Percentiles rank a stretch among this genome's conserved stretches.
Evolutionary conservation across 495 filamentous ascomycete genomes (phyloP).

Genomic region (Penicillium riverlandense): DNA sequence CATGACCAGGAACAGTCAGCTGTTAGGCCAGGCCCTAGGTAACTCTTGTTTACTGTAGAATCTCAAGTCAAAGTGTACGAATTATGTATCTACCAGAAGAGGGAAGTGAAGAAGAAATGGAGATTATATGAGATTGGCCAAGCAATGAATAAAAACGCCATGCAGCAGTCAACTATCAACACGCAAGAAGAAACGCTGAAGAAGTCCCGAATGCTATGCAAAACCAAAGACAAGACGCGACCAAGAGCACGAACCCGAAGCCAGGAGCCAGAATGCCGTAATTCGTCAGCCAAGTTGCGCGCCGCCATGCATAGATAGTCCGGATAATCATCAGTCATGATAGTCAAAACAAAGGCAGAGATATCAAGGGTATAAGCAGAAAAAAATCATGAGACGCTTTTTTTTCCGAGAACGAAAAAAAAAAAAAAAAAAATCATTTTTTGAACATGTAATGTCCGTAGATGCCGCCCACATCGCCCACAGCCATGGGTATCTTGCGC

Average conservation of each 20-base stretch:
- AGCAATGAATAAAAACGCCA: background rate
- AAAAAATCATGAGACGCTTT: conserved; percentile 4
- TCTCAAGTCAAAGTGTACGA: background rate
- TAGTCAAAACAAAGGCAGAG: conserved; percentile 7
- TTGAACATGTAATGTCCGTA: conserved; percentile 86
- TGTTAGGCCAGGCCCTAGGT: no score
- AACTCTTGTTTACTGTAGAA: no score
- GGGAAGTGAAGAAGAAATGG: background rate
- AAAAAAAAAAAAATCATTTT: conserved; percentile 33
- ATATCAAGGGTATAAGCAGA: conserved; percentile 20
- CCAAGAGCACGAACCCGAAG: conserved; percentile 26
- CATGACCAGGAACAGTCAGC: no score
- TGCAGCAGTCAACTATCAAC: background rate
- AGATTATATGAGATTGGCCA: background rate
- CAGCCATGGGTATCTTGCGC: conserved; percentile 74
- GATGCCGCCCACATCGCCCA: conserved; percentile 73
- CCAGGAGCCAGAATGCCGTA: conserved; percentile 23
- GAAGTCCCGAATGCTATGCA: conserved; percentile 24
- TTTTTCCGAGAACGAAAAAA: conserved; percentile 5
- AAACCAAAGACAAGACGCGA: conserved; percentile 19
- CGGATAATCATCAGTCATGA: conserved; percentile 24
- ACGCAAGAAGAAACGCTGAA: conserved; percentile 16
- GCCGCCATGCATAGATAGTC: conserved; percentile 24
- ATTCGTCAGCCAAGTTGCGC: conserved; percentile 27
- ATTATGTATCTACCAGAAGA: background rate